Evolutionary conservation across 805 yeast genomes (phyloP), one percentile per base, ranked within the genome.

Genomic region (Wickerhamomyces chambardii): DNA sequence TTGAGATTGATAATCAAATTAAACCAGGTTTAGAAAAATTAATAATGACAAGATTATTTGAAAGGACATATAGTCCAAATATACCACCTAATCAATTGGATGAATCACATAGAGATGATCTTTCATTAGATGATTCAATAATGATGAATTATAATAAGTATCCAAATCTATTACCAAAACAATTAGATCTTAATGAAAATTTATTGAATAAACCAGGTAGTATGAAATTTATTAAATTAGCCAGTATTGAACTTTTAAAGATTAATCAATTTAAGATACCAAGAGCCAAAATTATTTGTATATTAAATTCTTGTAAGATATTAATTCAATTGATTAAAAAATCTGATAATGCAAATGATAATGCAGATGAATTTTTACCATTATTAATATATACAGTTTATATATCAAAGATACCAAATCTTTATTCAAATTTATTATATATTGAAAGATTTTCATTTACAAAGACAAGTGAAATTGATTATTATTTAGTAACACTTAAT

Each of bases 361-460:
- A 87, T 45, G 99, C 99, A 0, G 99, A 92, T 58, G 75, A 84
- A 28, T 92, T 92, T 56, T 70, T 92, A n/a, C 98, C 99, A 0
- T 55, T 90, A 29, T 62, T 92, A 35, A 86, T 92, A 18, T 80
- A 78, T 45, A 82, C 90, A 10, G 71, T 89, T 2, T 55, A 90
- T 31, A 78, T 77, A 46, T 76, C 90, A 2, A 73, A 74, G 37
- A 75, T 86, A 1, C 61, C 61, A 28, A 60, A 75, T 44, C 58
- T 92, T n/a, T 68, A 75, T 14, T 84, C 95, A 9, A 90, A 90
- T 51, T 58, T 89, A 40, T 75, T 73, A 40, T 92, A 86, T 56
- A 85, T 92, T 44, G 95, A 87, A 54, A 65, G 92, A 34, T 92
- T 83, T 55, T 63, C 97, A 44, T 77, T 74, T 36, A 77, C 74